Conservation (phyloP, 495 filamentous ascomycete species). For the Tuber magnatum region DNA sequence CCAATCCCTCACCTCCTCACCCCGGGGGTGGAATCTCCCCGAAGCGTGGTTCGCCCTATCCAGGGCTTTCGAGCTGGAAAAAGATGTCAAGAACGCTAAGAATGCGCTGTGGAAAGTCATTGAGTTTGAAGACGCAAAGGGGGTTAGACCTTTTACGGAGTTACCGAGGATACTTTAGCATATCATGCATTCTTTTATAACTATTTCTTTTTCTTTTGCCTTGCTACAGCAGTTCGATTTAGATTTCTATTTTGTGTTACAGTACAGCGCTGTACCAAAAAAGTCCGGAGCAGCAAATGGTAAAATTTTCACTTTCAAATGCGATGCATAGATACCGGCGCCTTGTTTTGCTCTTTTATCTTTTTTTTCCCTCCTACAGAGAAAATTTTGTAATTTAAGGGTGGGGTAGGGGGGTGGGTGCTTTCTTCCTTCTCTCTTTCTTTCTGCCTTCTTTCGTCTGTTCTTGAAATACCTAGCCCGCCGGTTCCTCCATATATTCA, state of each 20-base stretch:
- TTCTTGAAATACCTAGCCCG: background rate
- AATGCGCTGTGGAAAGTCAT: conserved; percentile 69
- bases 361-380: background rate
- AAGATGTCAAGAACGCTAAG: conserved; percentile 76
- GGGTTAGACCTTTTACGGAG: conserved; percentile 46
- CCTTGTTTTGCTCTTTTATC: background rate
- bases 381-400: background rate
- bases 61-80: conserved; percentile 72
- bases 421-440: background rate
- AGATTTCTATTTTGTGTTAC: background rate
- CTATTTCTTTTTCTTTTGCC: background rate
- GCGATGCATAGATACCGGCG: background rate
- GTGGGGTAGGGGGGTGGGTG: background rate
- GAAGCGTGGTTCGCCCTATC: conserved; percentile 91
- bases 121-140: conserved; percentile 61
- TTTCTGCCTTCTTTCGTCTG: background rate
- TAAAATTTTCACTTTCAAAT: background rate
- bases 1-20: conserved; percentile 70
- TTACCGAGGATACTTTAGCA: conserved; percentile 19
- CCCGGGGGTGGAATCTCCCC: conserved; percentile 83
- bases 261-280: background rate
- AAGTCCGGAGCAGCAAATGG: background rate
- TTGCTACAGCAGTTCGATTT: background rate
- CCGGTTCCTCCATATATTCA: background rate
- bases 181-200: background rate